Evolutionary conservation across 2,329 filamentous ascomycete species (phyloP), one percentile per base, ranked within the genome.

Genomic region (Aspergillus sp.): DNA sequence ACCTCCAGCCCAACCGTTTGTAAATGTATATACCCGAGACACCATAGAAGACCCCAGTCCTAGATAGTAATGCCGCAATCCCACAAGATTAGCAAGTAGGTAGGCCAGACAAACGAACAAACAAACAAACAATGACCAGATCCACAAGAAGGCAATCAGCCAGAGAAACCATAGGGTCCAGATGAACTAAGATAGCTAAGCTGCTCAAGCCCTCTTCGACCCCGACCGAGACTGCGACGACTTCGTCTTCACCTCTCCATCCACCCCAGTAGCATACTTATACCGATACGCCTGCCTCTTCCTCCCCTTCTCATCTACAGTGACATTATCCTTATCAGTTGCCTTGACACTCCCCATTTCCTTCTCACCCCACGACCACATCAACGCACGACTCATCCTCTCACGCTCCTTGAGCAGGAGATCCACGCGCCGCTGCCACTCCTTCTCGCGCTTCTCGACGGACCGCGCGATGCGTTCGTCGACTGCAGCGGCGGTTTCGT

Each of bases 311-410:
- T 67, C 66, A 45, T 69, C 68, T 8, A 64, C 54, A 23, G 67
- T 67, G 38, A 76, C 55, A 15, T 67, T 66, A 39, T 68, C 69
- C 54, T 70, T 70, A 15, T 59, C 64, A 21, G 56, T 63, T 5
- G 63, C 63, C 5, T 21, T 30, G 21, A 9, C 30, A 25, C 51
- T 36, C 3, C 74, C 74, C 50, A 77, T 56, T 47, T 79, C 77
- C 56, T 77, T 76, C 65, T 79, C 76, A 0, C 77, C 77, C 76
- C 76, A 78, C 3, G 67, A 69, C 70, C 70, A 72, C 72, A 79
- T 70, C 52, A 79, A 67, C 6, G 71, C 75, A 47, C 75, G 76
- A 3, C 71, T 69, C 75, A 79, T 77, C 30, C 69, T 68, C 25
- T 79, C 76, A 9, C 76, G 69, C 43, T 79, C 78, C 58, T 72